phyloP scores from a whole-genome alignment of 2,329 filamentous ascomycete genomes.

The Colletotrichum sp. region DNA sequence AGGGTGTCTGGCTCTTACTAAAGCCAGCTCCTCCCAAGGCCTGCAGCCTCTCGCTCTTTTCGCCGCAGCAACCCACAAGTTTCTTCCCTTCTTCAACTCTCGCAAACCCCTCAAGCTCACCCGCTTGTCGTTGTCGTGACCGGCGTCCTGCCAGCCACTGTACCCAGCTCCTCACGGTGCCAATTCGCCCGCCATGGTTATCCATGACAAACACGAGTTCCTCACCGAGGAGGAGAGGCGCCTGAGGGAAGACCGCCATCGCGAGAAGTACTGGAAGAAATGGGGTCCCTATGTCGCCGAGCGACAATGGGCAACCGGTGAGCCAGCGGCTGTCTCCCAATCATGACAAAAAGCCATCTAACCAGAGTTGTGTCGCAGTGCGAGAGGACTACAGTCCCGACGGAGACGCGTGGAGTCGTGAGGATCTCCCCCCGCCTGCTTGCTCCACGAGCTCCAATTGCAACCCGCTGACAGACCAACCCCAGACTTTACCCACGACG shows the following conservation, averaged over 20 bases:
- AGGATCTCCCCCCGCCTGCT: slow-evolving; percentile 41
- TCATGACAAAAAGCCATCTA: not conserved
- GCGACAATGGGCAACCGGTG: slow-evolving; percentile 93
- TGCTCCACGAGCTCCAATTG: slow-evolving; percentile 15
- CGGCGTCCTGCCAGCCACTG: not conserved
- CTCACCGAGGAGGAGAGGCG: slow-evolving; percentile 90
- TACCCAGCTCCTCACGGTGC: not conserved
- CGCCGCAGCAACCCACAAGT: slow-evolving; percentile 13
- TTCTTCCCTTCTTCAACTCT: not conserved
- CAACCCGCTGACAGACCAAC: slow-evolving; percentile 19
- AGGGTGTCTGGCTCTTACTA: slow-evolving; percentile 19
- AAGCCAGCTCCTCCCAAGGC: slow-evolving; percentile 10
- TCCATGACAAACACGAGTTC: slow-evolving; percentile 87
- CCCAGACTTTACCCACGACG: slow-evolving; percentile 90
- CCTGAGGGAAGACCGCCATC: slow-evolving; percentile 82
- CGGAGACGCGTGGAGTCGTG: slow-evolving; percentile 95
- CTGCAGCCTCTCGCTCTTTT: slow-evolving; percentile 3
- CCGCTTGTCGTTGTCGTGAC: not conserved
- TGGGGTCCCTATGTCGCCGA: slow-evolving; percentile 96
- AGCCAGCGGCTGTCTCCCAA: slow-evolving; percentile 30
- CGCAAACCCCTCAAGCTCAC: slow-evolving; percentile 1
- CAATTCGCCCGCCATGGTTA: slow-evolving; percentile 68
- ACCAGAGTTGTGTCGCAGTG: slow-evolving; percentile 52
- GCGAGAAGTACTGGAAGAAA: slow-evolving; percentile 95
- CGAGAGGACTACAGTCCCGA: slow-evolving; percentile 90